Conservation (phyloP, 2,329 filamentous ascomycete species). For the Aspergillus piperis region DNA sequence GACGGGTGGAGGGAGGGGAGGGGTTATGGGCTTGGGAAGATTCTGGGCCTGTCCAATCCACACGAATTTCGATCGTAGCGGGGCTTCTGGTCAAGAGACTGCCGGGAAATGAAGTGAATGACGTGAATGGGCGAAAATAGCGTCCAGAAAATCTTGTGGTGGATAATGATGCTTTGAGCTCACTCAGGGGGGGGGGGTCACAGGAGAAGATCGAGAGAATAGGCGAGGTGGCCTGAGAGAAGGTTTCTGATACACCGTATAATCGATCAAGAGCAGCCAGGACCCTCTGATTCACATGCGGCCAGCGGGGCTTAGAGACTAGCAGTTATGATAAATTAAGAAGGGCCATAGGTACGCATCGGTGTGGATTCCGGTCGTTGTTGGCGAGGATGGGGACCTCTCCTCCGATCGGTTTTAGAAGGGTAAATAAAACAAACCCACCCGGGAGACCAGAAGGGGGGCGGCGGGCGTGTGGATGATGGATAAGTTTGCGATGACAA, state of each 20-base stretch:
- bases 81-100: constrained; percentile 16
- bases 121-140: constrained; percentile 9
- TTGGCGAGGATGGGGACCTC: neutral
- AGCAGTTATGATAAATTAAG: constrained; percentile 13
- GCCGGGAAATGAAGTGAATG: constrained; percentile 16
- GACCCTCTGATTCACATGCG: constrained; percentile 21
- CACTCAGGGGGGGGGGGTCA: constrained; percentile 19
- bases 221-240: constrained; percentile 18
- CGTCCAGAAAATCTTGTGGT: neutral
- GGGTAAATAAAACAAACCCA: constrained; percentile 5
- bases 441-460: neutral
- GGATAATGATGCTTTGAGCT: constrained; percentile 8
- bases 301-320: constrained; percentile 14
- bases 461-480: neutral
- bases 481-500: constrained; percentile 5
- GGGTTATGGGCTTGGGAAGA: constrained; percentile 12
- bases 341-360: constrained; percentile 1
- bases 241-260: constrained; percentile 16
- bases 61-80: constrained; percentile 19
- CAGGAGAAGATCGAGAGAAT: constrained; percentile 16
- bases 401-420: constrained; percentile 2
- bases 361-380: neutral
- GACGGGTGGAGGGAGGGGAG: constrained; percentile 2
- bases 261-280: constrained; percentile 14
- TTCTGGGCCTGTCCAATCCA: constrained; percentile 20